Conservation (phyloP, 2,329 filamentous ascomycete genomes). For the Sporothrix mexicana region DNA sequence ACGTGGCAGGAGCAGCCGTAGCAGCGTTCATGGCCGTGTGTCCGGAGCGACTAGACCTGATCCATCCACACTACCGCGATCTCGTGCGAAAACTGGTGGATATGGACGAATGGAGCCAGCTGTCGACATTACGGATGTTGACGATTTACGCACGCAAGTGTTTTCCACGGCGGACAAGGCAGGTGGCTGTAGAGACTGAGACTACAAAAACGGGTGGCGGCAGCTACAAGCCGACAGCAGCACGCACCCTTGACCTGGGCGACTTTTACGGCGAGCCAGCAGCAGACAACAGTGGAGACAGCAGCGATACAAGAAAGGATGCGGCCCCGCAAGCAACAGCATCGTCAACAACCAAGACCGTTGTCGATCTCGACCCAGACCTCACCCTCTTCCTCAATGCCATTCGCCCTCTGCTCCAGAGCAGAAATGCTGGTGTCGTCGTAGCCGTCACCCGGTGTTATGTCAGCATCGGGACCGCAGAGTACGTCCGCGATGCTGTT, state of each 20-base stretch:
- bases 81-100: slow-evolving; percentile 91
- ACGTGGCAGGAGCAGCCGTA: slow-evolving; percentile 92
- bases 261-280: slow-evolving; percentile 82
- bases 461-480: slow-evolving; percentile 78
- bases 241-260: slow-evolving; percentile 54
- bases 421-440: slow-evolving; percentile 90
- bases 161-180: slow-evolving; percentile 74
- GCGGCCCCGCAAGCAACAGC: slow-evolving; percentile 38
- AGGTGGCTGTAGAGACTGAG: slow-evolving; percentile 43
- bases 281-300: slow-evolving; percentile 38
- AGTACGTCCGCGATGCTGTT: slow-evolving; percentile 75
- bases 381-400: slow-evolving; percentile 79
- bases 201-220: slow-evolving; percentile 35
- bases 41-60: slow-evolving; percentile 82
- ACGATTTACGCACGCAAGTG: slow-evolving; percentile 83
- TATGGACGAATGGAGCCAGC: slow-evolving; percentile 98
- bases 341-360: slow-evolving; percentile 55
- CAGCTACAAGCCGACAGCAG: slow-evolving; percentile 44
- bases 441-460: slow-evolving; percentile 86
- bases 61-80: slow-evolving; percentile 86
- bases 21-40: slow-evolving; percentile 88
- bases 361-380: slow-evolving; percentile 76
- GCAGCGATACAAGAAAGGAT: slow-evolving; percentile 39
- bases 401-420: slow-evolving; percentile 85
- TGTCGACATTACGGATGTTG: slow-evolving; percentile 82